A percentile compares a stretch with the other conserved stretches of the same genome.
Evolutionary conservation across 2,329 filamentous ascomycete genomes (phyloP).

Genomic region (Chrysoporthe puriensis): DNA sequence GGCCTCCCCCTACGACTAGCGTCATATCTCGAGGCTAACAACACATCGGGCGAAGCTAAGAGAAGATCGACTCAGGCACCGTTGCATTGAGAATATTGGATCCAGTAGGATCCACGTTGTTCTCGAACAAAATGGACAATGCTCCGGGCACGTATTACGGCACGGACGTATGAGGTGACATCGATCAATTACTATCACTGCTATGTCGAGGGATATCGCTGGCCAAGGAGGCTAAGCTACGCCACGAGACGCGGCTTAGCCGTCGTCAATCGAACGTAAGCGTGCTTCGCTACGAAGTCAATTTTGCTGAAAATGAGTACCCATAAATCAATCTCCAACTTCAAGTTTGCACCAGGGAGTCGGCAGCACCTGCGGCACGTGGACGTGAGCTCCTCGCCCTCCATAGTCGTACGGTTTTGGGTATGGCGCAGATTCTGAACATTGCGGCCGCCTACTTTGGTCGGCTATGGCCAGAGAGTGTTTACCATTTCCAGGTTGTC

Average conservation of each 20-base stretch:
- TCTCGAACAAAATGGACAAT: constrained; percentile 1
- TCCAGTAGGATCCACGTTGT: not conserved
- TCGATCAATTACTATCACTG: not conserved
- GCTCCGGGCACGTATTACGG: not conserved
- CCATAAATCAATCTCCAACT: not conserved
- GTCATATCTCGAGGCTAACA: not conserved
- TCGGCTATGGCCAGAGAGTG: too few relatives aligned
- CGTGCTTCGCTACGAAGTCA: too few relatives aligned
- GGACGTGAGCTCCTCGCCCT: not conserved
- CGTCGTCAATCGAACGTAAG: too few relatives aligned
- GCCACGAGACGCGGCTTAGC: not conserved
- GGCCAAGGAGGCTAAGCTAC: not conserved
- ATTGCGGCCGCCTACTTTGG: too few relatives aligned
- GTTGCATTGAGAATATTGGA: not conserved
- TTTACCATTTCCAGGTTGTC: too few relatives aligned
- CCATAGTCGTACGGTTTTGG: too few relatives aligned
- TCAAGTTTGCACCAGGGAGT: not conserved
- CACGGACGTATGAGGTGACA: not conserved
- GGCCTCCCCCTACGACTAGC: not conserved
- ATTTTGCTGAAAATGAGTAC: not conserved
- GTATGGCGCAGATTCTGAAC: too few relatives aligned
- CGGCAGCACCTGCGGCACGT: not conserved
- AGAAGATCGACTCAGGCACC: not conserved
- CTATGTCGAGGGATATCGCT: not conserved
- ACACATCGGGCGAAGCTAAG: not conserved